Evolutionary conservation across 1,284 basidiomycete genomes (phyloP).

Genomic region (Pisolithus thermaeus): DNA sequence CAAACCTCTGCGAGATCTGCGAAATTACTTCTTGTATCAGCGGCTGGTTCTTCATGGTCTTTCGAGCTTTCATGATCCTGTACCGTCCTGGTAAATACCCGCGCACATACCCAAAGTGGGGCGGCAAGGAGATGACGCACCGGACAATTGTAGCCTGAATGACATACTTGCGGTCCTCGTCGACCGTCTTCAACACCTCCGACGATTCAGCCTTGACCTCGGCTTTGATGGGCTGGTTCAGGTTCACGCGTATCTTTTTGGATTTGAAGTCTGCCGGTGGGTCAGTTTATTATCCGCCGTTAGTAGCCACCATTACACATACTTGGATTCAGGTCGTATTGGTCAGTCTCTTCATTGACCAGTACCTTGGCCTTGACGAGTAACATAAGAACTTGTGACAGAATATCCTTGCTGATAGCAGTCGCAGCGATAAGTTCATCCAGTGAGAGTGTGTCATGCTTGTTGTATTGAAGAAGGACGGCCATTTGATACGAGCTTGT

Average conservation of each 20-base stretch:
- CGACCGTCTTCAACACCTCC: conserved; percentile 92
- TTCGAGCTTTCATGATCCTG: conserved; percentile 97
- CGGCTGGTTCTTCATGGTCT: conserved; percentile 95
- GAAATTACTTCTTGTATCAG: conserved; percentile 93
- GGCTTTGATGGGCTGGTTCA: conserved; percentile 92
- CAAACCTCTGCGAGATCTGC: conserved; percentile 85
- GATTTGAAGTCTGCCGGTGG: conserved; percentile 77
- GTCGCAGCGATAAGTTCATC: conserved; percentile 83
- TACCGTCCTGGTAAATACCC: not conserved
- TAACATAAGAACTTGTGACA: conserved; percentile 79
- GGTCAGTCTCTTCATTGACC: conserved; percentile 77
- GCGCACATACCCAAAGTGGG: not conserved
- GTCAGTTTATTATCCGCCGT: conserved; percentile 2
- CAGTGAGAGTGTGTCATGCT: conserved; percentile 77
- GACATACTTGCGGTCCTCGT: conserved; percentile 96
- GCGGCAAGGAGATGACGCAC: conserved; percentile 36
- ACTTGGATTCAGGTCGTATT: conserved; percentile 94
- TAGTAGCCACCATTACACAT: conserved; percentile 23
- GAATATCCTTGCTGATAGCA: conserved; percentile 74
- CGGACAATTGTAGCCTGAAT: conserved; percentile 98
- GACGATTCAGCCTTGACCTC: conserved; percentile 90
- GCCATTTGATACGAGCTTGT: conserved; percentile 95
- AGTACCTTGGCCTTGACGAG: conserved; percentile 90
- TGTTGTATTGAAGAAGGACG: conserved; percentile 92
- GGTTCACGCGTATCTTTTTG: conserved; percentile 93